phyloP scores from a whole-genome alignment of 768 basidiomycete species.

The Lactifluus piperatus region DNA sequence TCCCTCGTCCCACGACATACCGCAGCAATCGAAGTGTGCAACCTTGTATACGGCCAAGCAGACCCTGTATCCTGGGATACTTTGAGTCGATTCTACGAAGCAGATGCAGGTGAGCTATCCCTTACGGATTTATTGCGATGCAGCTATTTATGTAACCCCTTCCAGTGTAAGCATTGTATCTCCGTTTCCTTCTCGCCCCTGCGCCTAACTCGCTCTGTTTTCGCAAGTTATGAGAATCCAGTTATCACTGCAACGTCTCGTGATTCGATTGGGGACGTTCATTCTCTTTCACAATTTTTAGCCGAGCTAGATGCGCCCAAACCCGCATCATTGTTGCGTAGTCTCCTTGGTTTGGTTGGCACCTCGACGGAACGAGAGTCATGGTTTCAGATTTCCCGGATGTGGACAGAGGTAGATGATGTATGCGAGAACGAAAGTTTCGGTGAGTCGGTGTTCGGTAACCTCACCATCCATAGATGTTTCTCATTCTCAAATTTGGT shows the following conservation, averaged over 20 bases:
- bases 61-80: slow-evolving; percentile 40
- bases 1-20: slow-evolving; percentile 36
- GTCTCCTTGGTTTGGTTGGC: slow-evolving; percentile 42
- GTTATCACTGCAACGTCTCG: slow-evolving; percentile 67
- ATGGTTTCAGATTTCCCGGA: slow-evolving; percentile 54
- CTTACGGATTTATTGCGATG: slow-evolving; percentile 1
- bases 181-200: slow-evolving; percentile 31
- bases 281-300: slow-evolving; percentile 49
- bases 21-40: slow-evolving; percentile 60
- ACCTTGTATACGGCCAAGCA: slow-evolving; percentile 55
- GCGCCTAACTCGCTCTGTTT: slow-evolving; percentile 24
- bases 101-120: slow-evolving; percentile 50
- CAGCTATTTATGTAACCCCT: slow-evolving; percentile 6
- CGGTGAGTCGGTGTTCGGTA: slow-evolving; percentile 36
- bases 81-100: slow-evolving; percentile 59
- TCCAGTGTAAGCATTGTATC: slow-evolving; percentile 17
- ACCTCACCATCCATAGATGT: background rate
- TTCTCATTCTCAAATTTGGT: background rate
- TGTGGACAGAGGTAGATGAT: slow-evolving; percentile 71
- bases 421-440: slow-evolving; percentile 74
- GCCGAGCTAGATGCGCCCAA: slow-evolving; percentile 59
- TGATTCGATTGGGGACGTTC: slow-evolving; percentile 62
- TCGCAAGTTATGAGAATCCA: slow-evolving; percentile 69
- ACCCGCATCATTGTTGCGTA: slow-evolving; percentile 50
- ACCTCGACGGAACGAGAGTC: slow-evolving; percentile 28